phyloP scores from a whole-genome alignment of 169 alveolate genomes.

The Plasmodium reichenowi region DNA sequence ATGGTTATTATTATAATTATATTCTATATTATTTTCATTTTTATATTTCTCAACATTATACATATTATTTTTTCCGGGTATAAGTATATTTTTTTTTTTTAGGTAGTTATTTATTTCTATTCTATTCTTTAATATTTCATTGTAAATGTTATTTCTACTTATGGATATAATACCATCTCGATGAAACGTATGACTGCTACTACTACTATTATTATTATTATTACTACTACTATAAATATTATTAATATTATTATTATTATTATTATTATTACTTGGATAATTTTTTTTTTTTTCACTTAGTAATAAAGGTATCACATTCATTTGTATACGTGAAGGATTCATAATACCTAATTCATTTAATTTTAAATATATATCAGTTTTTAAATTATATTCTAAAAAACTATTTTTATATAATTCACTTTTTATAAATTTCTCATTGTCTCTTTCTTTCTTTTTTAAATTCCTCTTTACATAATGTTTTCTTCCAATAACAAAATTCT shows the following conservation, averaged over 20 bases:
- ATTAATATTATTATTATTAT: too few species aligned
- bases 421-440: constrained; percentile 11
- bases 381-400: constrained; percentile 66
- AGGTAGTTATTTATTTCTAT: constrained; percentile 35
- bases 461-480: too few species aligned
- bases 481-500: too few species aligned
- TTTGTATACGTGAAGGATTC: constrained; percentile 72
- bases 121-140: constrained; percentile 51
- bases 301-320: constrained; percentile 64
- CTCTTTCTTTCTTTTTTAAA: neutral
- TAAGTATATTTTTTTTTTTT: constrained; percentile 9
- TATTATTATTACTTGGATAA: neutral
- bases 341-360: constrained; percentile 39
- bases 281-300: constrained; percentile 13
- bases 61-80: constrained; percentile 9
- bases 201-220: too few species aligned
- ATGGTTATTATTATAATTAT: neutral
- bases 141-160: constrained; percentile 19
- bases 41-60: constrained; percentile 50
- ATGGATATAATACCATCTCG: too few species aligned
- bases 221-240: too few species aligned
- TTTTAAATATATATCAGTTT: constrained; percentile 68
- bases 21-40: neutral
- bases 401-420: constrained; percentile 45
- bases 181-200: too few species aligned